Evolutionary conservation across 1,284 basidiomycete species (phyloP).

Genomic region (Ustilago curta): DNA sequence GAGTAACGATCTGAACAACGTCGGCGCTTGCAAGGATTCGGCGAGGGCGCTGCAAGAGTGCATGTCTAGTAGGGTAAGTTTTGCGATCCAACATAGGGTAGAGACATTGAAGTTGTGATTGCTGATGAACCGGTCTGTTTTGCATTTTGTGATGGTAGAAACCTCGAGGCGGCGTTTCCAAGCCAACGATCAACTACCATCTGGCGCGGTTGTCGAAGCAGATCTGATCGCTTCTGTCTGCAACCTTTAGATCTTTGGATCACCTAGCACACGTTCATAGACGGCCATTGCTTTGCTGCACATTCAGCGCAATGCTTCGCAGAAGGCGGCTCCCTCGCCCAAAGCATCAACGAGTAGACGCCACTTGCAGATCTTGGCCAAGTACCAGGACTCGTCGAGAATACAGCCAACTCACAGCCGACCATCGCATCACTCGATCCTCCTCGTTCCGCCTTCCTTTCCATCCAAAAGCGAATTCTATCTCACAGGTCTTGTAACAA

Average conservation of each 20-base stretch:
- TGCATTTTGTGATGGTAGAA: slow-evolving; percentile 17
- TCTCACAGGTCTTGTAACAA: slow-evolving; percentile 7
- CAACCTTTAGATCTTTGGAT: too few species aligned
- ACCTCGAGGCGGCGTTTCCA: slow-evolving; percentile 42
- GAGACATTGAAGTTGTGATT: background rate
- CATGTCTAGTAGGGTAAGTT: slow-evolving; percentile 84
- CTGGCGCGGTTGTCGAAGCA: slow-evolving; percentile 65
- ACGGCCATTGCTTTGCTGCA: too few species aligned
- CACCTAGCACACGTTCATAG: background rate
- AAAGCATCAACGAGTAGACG: background rate
- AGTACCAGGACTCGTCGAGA: background rate
- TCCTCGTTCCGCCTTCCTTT: too few species aligned
- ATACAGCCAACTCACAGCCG: background rate
- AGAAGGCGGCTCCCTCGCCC: background rate
- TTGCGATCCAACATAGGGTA: background rate
- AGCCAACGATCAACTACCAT: slow-evolving; percentile 68
- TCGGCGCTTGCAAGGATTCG: slow-evolving; percentile 75
- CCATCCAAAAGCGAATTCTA: background rate
- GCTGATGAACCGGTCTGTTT: background rate
- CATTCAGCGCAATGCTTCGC: background rate
- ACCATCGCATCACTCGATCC: background rate
- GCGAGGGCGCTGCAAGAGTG: slow-evolving; percentile 82
- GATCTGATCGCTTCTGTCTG: slow-evolving; percentile 24
- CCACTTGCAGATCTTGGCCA: background rate
- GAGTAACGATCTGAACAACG: slow-evolving; percentile 77